Conservation (phyloP, 352 stramenopile species). For the Pythium pectinolyticum region DNA sequence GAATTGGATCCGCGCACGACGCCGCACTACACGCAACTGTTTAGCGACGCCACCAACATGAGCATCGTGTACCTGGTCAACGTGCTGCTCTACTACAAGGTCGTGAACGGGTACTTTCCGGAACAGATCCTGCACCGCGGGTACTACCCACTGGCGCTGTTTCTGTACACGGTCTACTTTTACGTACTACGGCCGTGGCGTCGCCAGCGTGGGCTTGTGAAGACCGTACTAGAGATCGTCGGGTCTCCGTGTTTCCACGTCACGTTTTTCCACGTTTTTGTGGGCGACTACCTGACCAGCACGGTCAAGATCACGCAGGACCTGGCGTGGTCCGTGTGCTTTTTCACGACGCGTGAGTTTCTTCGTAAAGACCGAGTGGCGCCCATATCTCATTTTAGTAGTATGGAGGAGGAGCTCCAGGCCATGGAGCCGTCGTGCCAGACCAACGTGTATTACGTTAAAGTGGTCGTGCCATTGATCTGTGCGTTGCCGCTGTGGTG, state of each 20-base stretch:
- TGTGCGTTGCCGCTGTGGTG: constrained; percentile 95
- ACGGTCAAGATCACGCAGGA: constrained; percentile 85
- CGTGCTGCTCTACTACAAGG: constrained; percentile 98
- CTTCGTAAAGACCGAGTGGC: constrained; percentile 58
- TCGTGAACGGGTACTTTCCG: constrained; percentile 85
- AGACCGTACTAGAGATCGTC: constrained; percentile 89
- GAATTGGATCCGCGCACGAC: constrained; percentile 79
- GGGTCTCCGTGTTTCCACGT: constrained; percentile 90
- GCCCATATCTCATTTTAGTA: too few relatives aligned
- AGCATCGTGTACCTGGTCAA: constrained; percentile 94
- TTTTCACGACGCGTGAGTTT: constrained; percentile 94
- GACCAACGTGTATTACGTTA: constrained; percentile 92
- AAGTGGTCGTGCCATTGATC: constrained; percentile 93
- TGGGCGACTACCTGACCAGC: constrained; percentile 85
- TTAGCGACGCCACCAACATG: constrained; percentile 96
- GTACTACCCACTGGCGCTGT: constrained; percentile 91
- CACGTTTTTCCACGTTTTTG: constrained; percentile 94
- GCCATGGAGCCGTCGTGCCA: constrained; percentile 33
- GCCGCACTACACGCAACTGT: constrained; percentile 90
- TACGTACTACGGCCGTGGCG: constrained; percentile 90
- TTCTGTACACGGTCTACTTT: constrained; percentile 92
- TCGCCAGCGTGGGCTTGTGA: constrained; percentile 81
- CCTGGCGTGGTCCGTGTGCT: constrained; percentile 94
- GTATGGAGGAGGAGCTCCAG: constrained; percentile 21
- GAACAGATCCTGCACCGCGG: constrained; percentile 81